A percentile compares a stretch with the other conserved stretches of the same genome.
Evolutionary conservation across 139 green algal species (phyloP).

Genomic region (Coccomyxa sp.): DNA sequence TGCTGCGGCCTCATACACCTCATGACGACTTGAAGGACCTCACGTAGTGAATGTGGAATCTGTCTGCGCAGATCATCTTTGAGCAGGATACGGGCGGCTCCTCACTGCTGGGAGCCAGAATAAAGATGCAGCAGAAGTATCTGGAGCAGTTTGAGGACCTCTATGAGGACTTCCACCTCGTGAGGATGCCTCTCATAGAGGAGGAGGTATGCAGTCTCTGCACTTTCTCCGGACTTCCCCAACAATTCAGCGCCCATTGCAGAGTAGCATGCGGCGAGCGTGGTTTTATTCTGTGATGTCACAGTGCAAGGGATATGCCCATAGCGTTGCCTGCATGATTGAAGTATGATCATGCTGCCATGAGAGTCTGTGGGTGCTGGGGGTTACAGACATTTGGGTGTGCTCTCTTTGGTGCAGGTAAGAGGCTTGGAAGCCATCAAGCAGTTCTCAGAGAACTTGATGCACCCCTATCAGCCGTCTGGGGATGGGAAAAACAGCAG

Average conservation of each 20-base stretch:
- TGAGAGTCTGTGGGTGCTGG: too few species aligned
- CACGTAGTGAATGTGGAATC: background rate
- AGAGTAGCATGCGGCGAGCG: too few species aligned
- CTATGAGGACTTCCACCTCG: conserved; percentile 93
- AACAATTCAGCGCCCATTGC: background rate
- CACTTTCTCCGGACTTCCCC: background rate
- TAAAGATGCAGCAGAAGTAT: conserved; percentile 95
- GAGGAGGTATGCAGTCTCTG: conserved; percentile 71
- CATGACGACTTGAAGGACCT: background rate
- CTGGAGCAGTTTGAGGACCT: conserved; percentile 87
- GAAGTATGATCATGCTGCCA: too few species aligned
- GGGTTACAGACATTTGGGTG: background rate
- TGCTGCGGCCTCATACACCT: background rate
- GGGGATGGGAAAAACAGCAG: conserved; percentile 9
- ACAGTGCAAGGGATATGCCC: background rate
- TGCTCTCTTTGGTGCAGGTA: conserved; percentile 36
- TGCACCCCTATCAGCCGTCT: conserved; percentile 48
- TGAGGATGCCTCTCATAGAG: conserved; percentile 82
- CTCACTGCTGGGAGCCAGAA: conserved; percentile 70
- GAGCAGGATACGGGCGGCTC: conserved; percentile 31
- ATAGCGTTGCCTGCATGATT: too few species aligned
- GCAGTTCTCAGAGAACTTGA: conserved; percentile 61
- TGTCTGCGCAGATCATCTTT: conserved; percentile 5
- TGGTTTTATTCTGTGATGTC: background rate
- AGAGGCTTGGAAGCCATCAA: conserved; percentile 59